phyloP scores from a whole-genome alignment of 768 basidiomycete genomes.

The Coprinopsis strossmayeri region DNA sequence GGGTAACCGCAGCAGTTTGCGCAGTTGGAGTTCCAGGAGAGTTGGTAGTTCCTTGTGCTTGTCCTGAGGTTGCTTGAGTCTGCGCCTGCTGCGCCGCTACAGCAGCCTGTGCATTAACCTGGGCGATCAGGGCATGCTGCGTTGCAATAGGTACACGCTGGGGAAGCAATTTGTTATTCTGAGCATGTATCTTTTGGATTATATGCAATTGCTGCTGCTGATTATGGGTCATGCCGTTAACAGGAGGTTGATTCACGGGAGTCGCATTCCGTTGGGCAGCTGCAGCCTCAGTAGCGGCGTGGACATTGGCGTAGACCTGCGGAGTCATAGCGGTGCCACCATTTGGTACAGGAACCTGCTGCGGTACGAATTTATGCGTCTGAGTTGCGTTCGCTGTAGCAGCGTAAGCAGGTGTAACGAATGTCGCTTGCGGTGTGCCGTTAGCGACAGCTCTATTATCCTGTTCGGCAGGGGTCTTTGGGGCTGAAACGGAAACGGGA shows the following conservation, averaged over 20 bases:
- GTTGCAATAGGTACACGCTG: conserved; percentile 11
- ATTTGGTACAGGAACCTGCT: conserved; percentile 22
- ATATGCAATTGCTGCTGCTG: conserved; percentile 1
- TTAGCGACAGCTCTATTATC: conserved; percentile 14
- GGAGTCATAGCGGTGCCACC: conserved; percentile 28
- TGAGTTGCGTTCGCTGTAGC: conserved; percentile 22
- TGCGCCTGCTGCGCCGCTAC: neutral
- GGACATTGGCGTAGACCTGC: conserved; percentile 28
- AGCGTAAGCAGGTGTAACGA: conserved; percentile 28
- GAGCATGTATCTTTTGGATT: conserved; percentile 13
- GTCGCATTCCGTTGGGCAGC: conserved; percentile 28
- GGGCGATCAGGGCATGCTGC: neutral
- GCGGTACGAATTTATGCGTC: conserved; percentile 29
- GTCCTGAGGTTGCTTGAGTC: too few species aligned
- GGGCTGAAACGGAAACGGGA: conserved; percentile 17
- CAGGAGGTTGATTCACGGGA: conserved; percentile 23
- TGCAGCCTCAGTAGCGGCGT: conserved; percentile 27
- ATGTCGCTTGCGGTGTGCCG: conserved; percentile 20
- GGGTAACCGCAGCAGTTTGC: neutral
- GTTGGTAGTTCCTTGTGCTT: too few species aligned
- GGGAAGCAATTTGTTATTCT: conserved; percentile 17
- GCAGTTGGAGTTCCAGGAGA: neutral
- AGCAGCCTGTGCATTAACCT: conserved; percentile 10
- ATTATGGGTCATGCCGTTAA: conserved; percentile 16
- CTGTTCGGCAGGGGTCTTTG: conserved; percentile 23